These are phyloP conservation scores for Sarocladium strictum DNA, from an alignment of 2,329 filamentous ascomycete genomes.

Conservation along the genomic window DNA sequence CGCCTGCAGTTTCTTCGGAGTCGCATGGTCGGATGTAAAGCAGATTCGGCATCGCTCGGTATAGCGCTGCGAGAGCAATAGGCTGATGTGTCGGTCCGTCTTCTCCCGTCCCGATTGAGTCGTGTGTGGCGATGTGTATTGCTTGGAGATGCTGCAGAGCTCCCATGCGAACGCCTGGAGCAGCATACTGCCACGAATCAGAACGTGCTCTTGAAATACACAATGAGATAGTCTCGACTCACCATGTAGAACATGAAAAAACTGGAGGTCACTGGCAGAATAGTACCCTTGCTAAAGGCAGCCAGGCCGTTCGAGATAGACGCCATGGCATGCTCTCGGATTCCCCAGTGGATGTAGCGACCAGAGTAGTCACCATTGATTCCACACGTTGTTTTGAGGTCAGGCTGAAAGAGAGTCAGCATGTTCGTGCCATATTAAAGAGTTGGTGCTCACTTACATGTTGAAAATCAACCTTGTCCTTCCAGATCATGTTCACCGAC, in stretches of 20 bases:
- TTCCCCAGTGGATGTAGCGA: slow-evolving; percentile 54
- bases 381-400: slow-evolving; percentile 34
- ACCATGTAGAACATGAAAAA: slow-evolving; percentile 59
- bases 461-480: slow-evolving; percentile 44
- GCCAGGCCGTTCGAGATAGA: slow-evolving; percentile 53
- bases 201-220: too few relatives aligned
- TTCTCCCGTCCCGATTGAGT: slow-evolving; percentile 53
- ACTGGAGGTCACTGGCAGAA: slow-evolving; percentile 51
- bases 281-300: slow-evolving; percentile 47
- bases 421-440: neutral
- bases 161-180: slow-evolving; percentile 54
- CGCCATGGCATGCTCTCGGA: slow-evolving; percentile 58
- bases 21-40: slow-evolving; percentile 55
- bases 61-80: slow-evolving; percentile 49
- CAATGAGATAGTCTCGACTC: slow-evolving; percentile 3
- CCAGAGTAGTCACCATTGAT: slow-evolving; percentile 49
- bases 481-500: slow-evolving; percentile 51
- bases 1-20: slow-evolving; percentile 50
- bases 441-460: slow-evolving; percentile 19
- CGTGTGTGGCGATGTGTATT: slow-evolving; percentile 57
- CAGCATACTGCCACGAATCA: slow-evolving; percentile 39
- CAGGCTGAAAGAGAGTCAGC: slow-evolving; percentile 20
- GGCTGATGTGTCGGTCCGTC: slow-evolving; percentile 60
- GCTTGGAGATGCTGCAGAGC: slow-evolving; percentile 47
- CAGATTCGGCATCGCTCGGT: slow-evolving; percentile 57